These are phyloP conservation scores for Saturnispora diversa DNA, from an alignment of 805 yeast genomes.

Conservation along the genomic window DNA sequence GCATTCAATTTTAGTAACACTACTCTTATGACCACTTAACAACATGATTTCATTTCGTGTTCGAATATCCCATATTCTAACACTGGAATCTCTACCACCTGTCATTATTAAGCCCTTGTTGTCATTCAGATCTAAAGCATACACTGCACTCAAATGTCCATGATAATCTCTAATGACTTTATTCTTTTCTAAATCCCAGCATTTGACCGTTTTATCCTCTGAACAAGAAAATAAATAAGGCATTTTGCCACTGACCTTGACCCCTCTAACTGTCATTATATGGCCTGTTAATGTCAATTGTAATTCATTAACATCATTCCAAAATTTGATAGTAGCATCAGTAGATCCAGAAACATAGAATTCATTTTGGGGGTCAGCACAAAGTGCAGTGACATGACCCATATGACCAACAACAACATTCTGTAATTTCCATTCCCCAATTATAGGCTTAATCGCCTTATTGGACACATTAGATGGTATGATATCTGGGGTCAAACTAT, in stretches of 20 bases:
- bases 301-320: slow-evolving; percentile 75
- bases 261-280: slow-evolving; percentile 75
- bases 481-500: not conserved
- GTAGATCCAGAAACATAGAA: slow-evolving; percentile 92
- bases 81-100: slow-evolving; percentile 83
- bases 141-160: slow-evolving; percentile 90
- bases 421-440: slow-evolving; percentile 57
- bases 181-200: slow-evolving; percentile 94
- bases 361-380: slow-evolving; percentile 77
- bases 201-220: slow-evolving; percentile 85
- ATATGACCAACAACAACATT: slow-evolving; percentile 79
- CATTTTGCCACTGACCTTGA: slow-evolving; percentile 62
- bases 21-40: slow-evolving; percentile 71
- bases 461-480: not conserved
- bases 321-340: slow-evolving; percentile 81
- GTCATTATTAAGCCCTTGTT: slow-evolving; percentile 74
- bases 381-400: slow-evolving; percentile 85
- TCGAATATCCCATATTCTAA: slow-evolving; percentile 91
- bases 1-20: slow-evolving; percentile 61
- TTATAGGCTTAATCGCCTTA: not conserved
- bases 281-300: slow-evolving; percentile 83
- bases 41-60: slow-evolving; percentile 67
- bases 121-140: slow-evolving; percentile 79
- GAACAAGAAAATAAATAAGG: slow-evolving; percentile 90
- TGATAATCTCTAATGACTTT: slow-evolving; percentile 78